Evolutionary conservation across 2,329 filamentous ascomycete genomes (phyloP), one percentile per base, ranked within the genome.

Genomic region (Paraphoma sp.): DNA sequence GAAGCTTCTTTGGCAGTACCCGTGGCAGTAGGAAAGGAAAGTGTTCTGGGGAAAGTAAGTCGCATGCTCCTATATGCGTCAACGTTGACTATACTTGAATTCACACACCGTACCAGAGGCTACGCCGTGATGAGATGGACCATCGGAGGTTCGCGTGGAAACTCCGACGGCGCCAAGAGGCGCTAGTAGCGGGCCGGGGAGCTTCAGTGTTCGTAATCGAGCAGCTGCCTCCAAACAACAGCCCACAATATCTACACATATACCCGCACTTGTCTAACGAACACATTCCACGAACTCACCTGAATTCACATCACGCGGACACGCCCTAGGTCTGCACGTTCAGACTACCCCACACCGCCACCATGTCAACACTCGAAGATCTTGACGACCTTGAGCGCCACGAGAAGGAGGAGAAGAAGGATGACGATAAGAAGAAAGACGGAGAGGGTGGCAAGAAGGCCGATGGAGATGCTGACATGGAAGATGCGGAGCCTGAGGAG

Each of bases 351-450:
- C 61, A 59, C 54, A 55, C 70, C 71, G 67, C 71, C 72, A 71
- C 68, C 76, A 96, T 96, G 92, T 93, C 92, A 69, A 95, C 91
- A 68, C 88, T 96, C 72, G 92, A 96, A 82, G 92, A 96, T 82
- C 89, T 96, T 75, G 92, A 96, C 76, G 91, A 93, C 78, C 84
- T 96, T 77, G 90, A 95, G 83, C 89, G 89, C 79, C 87, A 89
- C 79, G 86, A 87, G 77, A 89, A 87, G 83, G 88, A 92, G 71
- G 86, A 80, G 84, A 89, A 87, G 78, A 84, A 89, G 76, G 81
- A 83, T 61, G 81, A 81, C 29, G 67, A 68, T 57, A 77, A 80
- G 73, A 82, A 82, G 61, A 81, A 83, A 64, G 83, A 86, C 64
- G 83, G 81, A 62, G 76, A 86, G 71, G 80, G 82, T 59, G 79